Base-by-base conservation (phyloP, 2,329 filamentous ascomycete genomes). In the Westerdykella ornata region DNA sequence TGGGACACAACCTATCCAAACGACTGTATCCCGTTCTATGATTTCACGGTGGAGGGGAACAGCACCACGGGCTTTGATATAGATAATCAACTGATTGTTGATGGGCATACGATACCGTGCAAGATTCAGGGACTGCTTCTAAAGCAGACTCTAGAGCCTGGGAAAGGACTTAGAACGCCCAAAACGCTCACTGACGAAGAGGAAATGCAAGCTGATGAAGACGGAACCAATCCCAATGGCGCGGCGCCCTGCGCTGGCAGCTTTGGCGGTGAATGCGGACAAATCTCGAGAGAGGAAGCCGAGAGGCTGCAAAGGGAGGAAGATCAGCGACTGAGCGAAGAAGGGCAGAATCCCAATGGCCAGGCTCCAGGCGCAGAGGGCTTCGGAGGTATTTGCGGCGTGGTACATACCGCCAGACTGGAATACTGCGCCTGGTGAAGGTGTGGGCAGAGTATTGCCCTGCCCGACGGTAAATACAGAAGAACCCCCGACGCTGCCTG, bases 1-100 rank as follows among this genome's bases (percentile, higher is more conserved):
- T 43, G 37, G 36, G 20, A 39, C 8, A 39, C 30, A n/a, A n/a
- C 13, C 9, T 20, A 30, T 15, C n/a, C 19, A 8, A 22, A 34
- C 19, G 41, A 43, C 5, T 43, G 36, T 31, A 43, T 39, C 19
- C 41, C 41, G 19, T 43, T 34, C 41, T 43, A 43, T n/a, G 31
- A 39, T 15, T 38, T 35, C 18, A 19, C 15, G n/a, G 31, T 35
- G 12, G 37, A 43, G 16, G 36, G 19, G 11, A 35, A 35, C 37
- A 33, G 30, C 8, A 43, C 31, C 17, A 38, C 37, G 12, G 41
- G 41, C 4, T 43, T 43, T 17, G 41, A 39, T 22, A 30, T 35
- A 20, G 41, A 43, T 29, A 35, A 39, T 22, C 41, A 43, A 18
- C 26, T 34, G 11, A 29, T 43, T 19, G 37, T 39, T 7, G 37